Evolutionary conservation across 805 yeast species (phyloP), one percentile per base, ranked within the genome.

Genomic region (Saccharomycopsis sp.): DNA sequence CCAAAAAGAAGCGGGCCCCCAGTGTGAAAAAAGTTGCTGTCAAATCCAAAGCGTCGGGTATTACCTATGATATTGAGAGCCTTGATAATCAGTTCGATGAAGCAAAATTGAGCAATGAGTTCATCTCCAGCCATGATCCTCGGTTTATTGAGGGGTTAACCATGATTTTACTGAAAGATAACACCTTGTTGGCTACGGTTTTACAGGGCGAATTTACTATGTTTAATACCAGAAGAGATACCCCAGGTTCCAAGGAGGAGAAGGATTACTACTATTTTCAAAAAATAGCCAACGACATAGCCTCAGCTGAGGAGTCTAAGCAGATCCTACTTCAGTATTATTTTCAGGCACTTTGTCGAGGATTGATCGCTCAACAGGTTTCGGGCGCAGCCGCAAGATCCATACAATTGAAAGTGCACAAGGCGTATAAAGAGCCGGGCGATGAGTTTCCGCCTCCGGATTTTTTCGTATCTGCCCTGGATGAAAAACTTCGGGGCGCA

Each of bases 351-450:
- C 67, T 82, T 7, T 75, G 75, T 1, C 70, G 75, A 50, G 76
- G 82, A 2, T 80, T 88, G 2, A 79, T 87, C 2, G 78, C 86
- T 0, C 94, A 88, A 68, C 94, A 87, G 67, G 81, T 88, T 9
- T 83, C 88, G 63, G 96, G 96, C 1, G 78, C 81, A 0, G 96
- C 97, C 1, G 97, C 97, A 0, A 69, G 66, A 8, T 78, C 91
- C 0, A 87, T 91, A 34, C 76, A 78, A 58, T 60, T 62, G 9
- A 78, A 80, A 63, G 78, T 88, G 57, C 66, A 67, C 19, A 65
- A 68, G 19, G 60, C 71, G 15, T 79, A 73, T 61, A 72, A 65
- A 15, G 72, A 64, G 29, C 55, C 47, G 5, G 60, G 52, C 3
- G 67, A 58, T 14, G 52, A 66, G 17, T 76, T 76, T 54, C 91